Base-by-base conservation (phyloP, 805 yeast genomes). In the Teunomyces kruisii region DNA sequence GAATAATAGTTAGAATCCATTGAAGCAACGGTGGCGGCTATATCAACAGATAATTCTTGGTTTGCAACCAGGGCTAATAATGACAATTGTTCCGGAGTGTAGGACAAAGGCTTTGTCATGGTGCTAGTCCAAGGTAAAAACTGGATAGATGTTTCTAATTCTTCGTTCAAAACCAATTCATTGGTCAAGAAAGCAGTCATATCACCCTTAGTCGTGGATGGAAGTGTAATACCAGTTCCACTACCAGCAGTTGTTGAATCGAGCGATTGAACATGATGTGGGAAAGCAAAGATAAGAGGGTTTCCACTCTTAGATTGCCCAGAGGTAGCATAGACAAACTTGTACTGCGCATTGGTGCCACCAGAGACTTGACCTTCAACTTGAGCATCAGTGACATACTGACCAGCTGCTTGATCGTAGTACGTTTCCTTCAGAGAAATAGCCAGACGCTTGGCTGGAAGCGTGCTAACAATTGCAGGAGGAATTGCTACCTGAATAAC, bases 361-460 rank as follows among this genome's bases (percentile, higher is more conserved):
- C 69, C 66, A 12, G 74, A 52, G 4, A 70, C 72, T 17, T 74
- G 59, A 43, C 86, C 88, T 15, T 56, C 53, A 15, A 83, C 55
- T 3, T 56, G 46, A 14, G 82, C 83, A 28, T 70, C 72, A 2
- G 75, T 73, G 3, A 78, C 80, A 57, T 83, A 86, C 52, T 74
- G 67, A 32, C 95, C 95, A 32, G 94, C 91, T 15, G 86, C 80
- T 35, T 67, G 53, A 59, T 84, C 91, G 57, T 83, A 82, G 49
- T 60, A 65, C 6, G 67, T 59, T 17, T 75, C 79, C n/a, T 24
- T 22, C 22, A 24, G 22, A 22, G 12, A 10, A 12, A 4, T 24
- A 7, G n/a, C 5, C 38, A 35, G 38, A 2, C 38, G 28, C 14
- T 35, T 35, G 15, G 40, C 4, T 24, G 17, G 30, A 27, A 4